Evolutionary conservation across 257 asterid genomes (phyloP).

Genomic region (Primulina tabacum): DNA sequence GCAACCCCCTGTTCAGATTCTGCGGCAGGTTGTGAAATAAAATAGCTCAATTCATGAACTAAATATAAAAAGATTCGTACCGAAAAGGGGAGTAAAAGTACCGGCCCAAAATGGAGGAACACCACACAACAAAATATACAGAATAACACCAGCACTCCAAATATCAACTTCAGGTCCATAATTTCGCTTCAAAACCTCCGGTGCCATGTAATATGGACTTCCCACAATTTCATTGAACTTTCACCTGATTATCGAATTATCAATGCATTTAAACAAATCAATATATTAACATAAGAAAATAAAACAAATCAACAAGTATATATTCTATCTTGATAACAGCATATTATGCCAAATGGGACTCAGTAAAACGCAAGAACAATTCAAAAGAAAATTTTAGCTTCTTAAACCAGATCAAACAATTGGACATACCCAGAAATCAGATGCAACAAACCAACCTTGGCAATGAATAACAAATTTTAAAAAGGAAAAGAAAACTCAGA

Average conservation of each 20-base stretch:
- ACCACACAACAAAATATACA: slow-evolving; percentile 87
- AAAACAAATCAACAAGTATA: not conserved
- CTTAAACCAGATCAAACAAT: not conserved
- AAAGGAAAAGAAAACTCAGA: not conserved
- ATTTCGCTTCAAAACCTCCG: slow-evolving; percentile 82
- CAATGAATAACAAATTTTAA: not conserved
- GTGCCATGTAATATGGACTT: slow-evolving; percentile 95
- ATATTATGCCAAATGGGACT: not conserved
- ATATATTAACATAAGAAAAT: not conserved
- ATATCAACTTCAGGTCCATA: slow-evolving; percentile 89
- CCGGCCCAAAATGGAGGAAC: slow-evolving; percentile 99
- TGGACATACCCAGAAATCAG: not conserved
- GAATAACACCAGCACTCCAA: slow-evolving; percentile 95
- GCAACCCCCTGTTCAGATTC: slow-evolving; percentile 97
- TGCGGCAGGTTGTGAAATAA: slow-evolving; percentile 30
- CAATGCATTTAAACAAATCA: not conserved
- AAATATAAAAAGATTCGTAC: not conserved
- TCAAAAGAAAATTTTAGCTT: too few species aligned
- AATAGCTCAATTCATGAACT: slow-evolving; percentile 15
- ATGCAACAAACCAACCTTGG: not conserved
- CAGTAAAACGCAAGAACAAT: not conserved
- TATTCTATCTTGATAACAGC: not conserved
- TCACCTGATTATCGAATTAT: slow-evolving; percentile 44
- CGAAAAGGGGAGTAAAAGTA: slow-evolving; percentile 21
- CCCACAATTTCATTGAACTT: slow-evolving; percentile 87